These are phyloP conservation scores for Sporothrix euskadiensis DNA, from an alignment of 2,329 filamentous ascomycete genomes.

Conservation along the genomic window DNA sequence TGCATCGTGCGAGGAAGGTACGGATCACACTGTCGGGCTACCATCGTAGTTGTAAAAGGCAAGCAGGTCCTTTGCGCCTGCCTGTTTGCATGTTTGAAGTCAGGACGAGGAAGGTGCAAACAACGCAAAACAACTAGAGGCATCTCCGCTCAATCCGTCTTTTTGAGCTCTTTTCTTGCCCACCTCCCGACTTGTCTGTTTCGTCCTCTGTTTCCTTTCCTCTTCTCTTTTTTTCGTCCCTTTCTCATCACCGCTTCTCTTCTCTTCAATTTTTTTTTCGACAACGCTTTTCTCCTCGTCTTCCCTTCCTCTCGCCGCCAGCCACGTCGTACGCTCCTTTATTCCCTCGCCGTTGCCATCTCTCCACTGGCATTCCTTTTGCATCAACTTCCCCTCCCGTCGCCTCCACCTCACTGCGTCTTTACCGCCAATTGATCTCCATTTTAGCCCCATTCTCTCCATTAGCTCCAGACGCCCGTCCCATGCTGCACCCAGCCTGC, in stretches of 20 bases:
- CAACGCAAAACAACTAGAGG: background rate
- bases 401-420: constrained; percentile 18
- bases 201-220: background rate
- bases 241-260: background rate
- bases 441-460: constrained; percentile 7
- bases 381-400: background rate
- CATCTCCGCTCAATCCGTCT: background rate
- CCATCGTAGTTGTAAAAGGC: constrained; percentile 1
- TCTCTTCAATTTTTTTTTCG: background rate
- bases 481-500: background rate
- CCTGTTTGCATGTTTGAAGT: background rate
- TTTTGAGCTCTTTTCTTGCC: background rate
- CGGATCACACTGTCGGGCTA: background rate
- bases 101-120: constrained; percentile 8
- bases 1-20: constrained; percentile 6
- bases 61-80: background rate
- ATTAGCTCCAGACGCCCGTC: constrained; percentile 19
- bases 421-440: constrained; percentile 24
- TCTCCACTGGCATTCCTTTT: constrained; percentile 11
- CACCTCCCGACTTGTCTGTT: background rate
- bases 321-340: constrained; percentile 22
- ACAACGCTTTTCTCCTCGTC: background rate
- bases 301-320: background rate
- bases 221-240: background rate
- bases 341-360: constrained; percentile 15